Percentiles rank a stretch among this genome's conserved stretches.
phyloP scores from a whole-genome alignment of 163 green algal species.

The Coccomyxa subellipsoidea region DNA sequence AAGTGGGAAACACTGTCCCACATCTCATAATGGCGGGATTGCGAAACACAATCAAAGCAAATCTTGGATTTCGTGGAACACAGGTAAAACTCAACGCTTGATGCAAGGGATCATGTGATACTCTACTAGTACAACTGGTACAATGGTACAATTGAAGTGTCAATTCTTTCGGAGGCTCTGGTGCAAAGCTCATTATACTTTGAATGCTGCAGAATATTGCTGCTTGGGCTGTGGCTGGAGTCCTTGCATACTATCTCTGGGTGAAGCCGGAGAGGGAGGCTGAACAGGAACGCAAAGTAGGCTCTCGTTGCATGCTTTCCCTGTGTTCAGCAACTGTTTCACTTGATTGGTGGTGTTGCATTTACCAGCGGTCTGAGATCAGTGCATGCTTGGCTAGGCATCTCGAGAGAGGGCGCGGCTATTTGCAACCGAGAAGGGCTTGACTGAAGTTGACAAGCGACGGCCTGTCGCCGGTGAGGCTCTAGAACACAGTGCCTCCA shows the following conservation, averaged over 20 bases:
- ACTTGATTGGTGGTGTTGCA: no score
- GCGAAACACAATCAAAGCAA: not conserved
- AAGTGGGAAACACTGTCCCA: not conserved
- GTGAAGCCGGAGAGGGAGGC: constrained; percentile 21
- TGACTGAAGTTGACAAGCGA: not conserved
- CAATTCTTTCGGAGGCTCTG: no score
- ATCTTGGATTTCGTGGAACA: constrained; percentile 11
- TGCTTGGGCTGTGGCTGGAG: constrained; percentile 32
- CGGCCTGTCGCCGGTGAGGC: not conserved
- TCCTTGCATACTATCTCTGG: constrained; percentile 29
- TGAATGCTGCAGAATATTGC: constrained; percentile 25
- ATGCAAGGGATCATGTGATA: no score
- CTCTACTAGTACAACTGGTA: not conserved
- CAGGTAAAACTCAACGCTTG: constrained; percentile 10
- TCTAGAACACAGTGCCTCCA: no score
- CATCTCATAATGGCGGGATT: not conserved
- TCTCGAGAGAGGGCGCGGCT: not conserved
- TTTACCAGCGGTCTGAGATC: no score
- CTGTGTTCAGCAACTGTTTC: no score
- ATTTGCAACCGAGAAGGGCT: not conserved
- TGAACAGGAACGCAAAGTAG: constrained; percentile 20
- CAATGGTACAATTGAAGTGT: not conserved
- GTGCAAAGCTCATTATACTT: not conserved
- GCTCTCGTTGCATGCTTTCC: no score
- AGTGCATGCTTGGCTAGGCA: not conserved